These are phyloP conservation scores for Podaxis mareebaensis DNA, from an alignment of 768 basidiomycete species.

Conservation along the genomic window DNA sequence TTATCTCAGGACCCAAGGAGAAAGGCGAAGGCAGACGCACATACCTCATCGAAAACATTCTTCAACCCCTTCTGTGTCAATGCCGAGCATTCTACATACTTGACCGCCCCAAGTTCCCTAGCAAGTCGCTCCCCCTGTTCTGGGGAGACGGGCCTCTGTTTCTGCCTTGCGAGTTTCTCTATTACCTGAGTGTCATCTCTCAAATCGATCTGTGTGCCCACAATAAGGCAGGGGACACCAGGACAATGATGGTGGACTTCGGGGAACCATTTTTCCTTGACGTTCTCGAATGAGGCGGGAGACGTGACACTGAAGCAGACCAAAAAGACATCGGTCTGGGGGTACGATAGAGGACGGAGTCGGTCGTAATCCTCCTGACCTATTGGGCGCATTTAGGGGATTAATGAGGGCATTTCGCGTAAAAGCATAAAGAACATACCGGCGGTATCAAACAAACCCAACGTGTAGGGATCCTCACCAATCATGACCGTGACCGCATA, in stretches of 20 bases:
- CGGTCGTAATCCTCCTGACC: slow-evolving; percentile 99
- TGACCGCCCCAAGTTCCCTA: slow-evolving; percentile 96
- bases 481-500: slow-evolving; percentile 99
- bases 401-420: slow-evolving; percentile 14
- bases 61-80: slow-evolving; percentile 99
- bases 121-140: slow-evolving; percentile 95
- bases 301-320: slow-evolving; percentile 99
- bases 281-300: slow-evolving; percentile 99
- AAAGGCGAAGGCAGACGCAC: slow-evolving; percentile 28
- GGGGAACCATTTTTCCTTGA: slow-evolving; percentile 99
- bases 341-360: slow-evolving; percentile 97
- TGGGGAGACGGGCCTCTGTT: slow-evolving; percentile 86
- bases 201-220: slow-evolving; percentile 97
- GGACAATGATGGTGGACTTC: slow-evolving; percentile 99
- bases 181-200: slow-evolving; percentile 90
- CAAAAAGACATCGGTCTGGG: slow-evolving; percentile 99
- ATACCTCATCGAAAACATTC: slow-evolving; percentile 99
- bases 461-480: slow-evolving; percentile 97
- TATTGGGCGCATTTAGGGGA: slow-evolving; percentile 28
- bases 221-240: slow-evolving; percentile 97
- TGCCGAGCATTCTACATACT: slow-evolving; percentile 99
- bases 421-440: slow-evolving; percentile 52
- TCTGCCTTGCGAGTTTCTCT: slow-evolving; percentile 95
- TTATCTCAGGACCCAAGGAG: slow-evolving; percentile 12
- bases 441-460: slow-evolving; percentile 98